Evolutionary conservation across 1,139 yeast genomes (phyloP).

Genomic region (Nakaseomyces bracarensis): DNA sequence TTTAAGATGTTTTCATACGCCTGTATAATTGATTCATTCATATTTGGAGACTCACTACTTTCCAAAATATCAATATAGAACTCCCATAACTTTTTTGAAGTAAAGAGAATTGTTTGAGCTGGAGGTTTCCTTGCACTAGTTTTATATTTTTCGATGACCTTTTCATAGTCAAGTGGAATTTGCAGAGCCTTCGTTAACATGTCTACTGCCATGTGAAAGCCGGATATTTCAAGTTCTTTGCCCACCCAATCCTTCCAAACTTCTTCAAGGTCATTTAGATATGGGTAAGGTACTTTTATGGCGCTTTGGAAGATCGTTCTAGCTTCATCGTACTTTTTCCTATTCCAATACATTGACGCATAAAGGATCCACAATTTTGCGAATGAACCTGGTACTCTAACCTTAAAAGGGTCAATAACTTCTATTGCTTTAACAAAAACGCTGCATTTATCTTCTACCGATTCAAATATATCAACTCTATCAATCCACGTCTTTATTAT

Average conservation of each 20-base stretch:
- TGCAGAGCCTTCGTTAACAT: constrained; percentile 46
- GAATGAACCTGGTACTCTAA: constrained; percentile 36
- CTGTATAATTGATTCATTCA: constrained; percentile 35
- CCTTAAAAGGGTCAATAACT: constrained; percentile 56
- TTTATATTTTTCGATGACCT: constrained; percentile 21
- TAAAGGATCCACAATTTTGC: constrained; percentile 62
- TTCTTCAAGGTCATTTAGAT: constrained; percentile 55
- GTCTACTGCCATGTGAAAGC: constrained; percentile 44
- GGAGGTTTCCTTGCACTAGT: constrained; percentile 33
- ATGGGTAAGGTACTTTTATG: constrained; percentile 58
- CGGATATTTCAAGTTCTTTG: constrained; percentile 47
- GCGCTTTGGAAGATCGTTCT: constrained; percentile 58
- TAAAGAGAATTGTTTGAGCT: constrained; percentile 53
- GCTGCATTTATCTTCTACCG: constrained; percentile 40
- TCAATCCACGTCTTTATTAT: constrained; percentile 63
- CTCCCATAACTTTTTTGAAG: constrained; percentile 60
- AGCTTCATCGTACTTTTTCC: constrained; percentile 52
- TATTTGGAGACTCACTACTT: constrained; percentile 33
- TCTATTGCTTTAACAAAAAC: constrained; percentile 62
- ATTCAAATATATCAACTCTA: constrained; percentile 41
- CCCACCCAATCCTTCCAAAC: constrained; percentile 64
- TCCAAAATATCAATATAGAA: constrained; percentile 69
- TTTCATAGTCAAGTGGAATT: constrained; percentile 34
- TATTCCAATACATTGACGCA: constrained; percentile 53
- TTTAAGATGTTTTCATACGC: constrained; percentile 57